phyloP scores from a whole-genome alignment of 139 green algal species.

The Chlorella sorokiniana region DNA sequence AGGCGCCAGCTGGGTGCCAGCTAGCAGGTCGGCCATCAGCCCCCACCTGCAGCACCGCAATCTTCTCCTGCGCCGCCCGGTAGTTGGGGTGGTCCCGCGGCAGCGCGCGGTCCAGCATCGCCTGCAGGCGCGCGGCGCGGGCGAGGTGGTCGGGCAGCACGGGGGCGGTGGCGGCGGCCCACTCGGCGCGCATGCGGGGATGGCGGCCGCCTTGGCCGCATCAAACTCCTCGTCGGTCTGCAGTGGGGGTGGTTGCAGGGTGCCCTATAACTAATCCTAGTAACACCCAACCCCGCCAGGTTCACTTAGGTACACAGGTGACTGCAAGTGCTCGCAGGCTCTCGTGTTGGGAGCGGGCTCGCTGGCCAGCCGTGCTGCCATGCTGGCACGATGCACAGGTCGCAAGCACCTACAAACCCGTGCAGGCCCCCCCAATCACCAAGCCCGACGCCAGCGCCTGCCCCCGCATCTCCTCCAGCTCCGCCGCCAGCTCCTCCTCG shows the following conservation, averaged over 20 bases:
- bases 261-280: not conserved
- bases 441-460: not conserved
- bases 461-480: slow-evolving; percentile 13
- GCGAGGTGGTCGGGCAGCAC: not conserved
- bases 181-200: not conserved
- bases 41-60: slow-evolving; percentile 25
- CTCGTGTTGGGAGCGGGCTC: not conserved
- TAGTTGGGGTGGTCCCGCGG: slow-evolving; percentile 30
- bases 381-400: not conserved
- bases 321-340: too few species aligned
- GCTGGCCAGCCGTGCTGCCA: not conserved
- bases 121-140: not conserved
- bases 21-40: not conserved
- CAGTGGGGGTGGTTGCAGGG: not conserved
- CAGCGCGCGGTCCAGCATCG: slow-evolving; percentile 20
- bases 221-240: slow-evolving; percentile 40
- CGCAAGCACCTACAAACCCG: not conserved
- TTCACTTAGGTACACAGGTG: too few species aligned
- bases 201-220: slow-evolving; percentile 8
- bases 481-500: not conserved
- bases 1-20: not conserved
- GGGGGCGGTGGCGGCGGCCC: not conserved
- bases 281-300: not conserved
- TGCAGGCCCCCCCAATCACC: not conserved
- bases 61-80: not conserved